Conservation (phyloP, 2,329 filamentous ascomycete genomes). For the Monosporascus sp. region DNA sequence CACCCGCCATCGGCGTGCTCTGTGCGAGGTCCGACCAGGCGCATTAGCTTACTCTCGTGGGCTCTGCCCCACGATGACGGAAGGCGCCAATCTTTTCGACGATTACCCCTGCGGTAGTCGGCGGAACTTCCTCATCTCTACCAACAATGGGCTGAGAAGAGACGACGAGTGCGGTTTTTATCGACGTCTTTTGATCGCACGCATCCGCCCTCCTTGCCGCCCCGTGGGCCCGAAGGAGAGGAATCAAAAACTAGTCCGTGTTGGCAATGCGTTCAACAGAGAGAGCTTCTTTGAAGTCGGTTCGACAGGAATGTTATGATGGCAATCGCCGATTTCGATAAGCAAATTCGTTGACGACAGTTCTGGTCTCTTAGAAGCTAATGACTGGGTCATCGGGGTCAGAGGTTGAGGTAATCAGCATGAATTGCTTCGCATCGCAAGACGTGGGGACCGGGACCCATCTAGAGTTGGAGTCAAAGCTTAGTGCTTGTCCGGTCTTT, state of each 20-base stretch:
- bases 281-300: constrained; percentile 43
- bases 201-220: constrained; percentile 56
- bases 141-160: constrained; percentile 37
- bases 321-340: constrained; percentile 24
- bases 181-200: constrained; percentile 91
- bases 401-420: neutral
- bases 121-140: constrained; percentile 40
- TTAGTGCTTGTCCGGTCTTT: constrained; percentile 73
- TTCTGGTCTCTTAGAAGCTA: constrained; percentile 10
- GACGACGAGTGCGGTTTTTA: constrained; percentile 78
- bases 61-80: constrained; percentile 35
- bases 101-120: constrained; percentile 21
- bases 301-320: constrained; percentile 10
- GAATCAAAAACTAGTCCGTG: constrained; percentile 93
- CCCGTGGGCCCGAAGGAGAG: constrained; percentile 50
- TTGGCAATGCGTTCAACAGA: constrained; percentile 83
- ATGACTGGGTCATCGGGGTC: constrained; percentile 7
- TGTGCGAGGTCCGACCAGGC: constrained; percentile 48
- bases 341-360: constrained; percentile 15
- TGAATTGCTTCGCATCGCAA: constrained; percentile 11
- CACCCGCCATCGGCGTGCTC: constrained; percentile 40
- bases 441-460: constrained; percentile 62
- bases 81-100: constrained; percentile 44
- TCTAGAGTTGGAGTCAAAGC: constrained; percentile 91
- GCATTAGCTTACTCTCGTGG: constrained; percentile 49